Conservation (phyloP, 129 eudicot genomes). For the Erigeron canadensis region DNA sequence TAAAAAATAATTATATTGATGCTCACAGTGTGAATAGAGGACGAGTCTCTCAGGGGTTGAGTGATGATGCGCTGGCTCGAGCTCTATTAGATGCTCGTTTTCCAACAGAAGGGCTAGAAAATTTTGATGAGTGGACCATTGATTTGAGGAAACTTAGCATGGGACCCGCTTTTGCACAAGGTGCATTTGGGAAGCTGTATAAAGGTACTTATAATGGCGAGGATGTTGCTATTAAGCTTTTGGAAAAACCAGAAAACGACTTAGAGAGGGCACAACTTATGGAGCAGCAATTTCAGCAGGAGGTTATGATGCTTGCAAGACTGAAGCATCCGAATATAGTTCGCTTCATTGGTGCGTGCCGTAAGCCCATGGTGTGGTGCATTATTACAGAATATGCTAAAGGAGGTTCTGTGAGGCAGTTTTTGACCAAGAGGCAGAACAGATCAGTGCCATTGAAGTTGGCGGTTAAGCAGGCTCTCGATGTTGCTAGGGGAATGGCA, state of each 20-base stretch:
- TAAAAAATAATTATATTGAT: slow-evolving; percentile 53
- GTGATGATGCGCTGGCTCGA: slow-evolving; percentile 76
- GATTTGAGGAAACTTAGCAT: slow-evolving; percentile 73
- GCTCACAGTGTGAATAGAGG: slow-evolving; percentile 72
- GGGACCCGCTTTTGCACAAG: slow-evolving; percentile 94
- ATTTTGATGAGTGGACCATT: slow-evolving; percentile 88
- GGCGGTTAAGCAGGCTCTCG: slow-evolving; percentile 97
- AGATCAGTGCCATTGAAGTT: slow-evolving; percentile 84
- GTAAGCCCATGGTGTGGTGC: slow-evolving; percentile 99
- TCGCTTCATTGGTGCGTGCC: slow-evolving; percentile 90
- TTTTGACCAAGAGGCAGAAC: slow-evolving; percentile 70
- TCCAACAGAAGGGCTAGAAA: slow-evolving; percentile 72
- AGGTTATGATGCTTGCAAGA: slow-evolving; percentile 92
- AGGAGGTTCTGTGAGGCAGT: slow-evolving; percentile 97
- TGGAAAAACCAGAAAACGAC: slow-evolving; percentile 88
- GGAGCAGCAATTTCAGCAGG: slow-evolving; percentile 99
- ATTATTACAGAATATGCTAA: slow-evolving; percentile 94
- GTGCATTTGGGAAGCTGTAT: slow-evolving; percentile 89
- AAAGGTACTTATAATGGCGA: slow-evolving; percentile 81
- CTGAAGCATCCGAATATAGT: slow-evolving; percentile 88
- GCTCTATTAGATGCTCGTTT: slow-evolving; percentile 67
- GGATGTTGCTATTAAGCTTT: slow-evolving; percentile 85
- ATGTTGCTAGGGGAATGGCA: slow-evolving; percentile 96
- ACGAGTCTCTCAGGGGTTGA: slow-evolving; percentile 62
- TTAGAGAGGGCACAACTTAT: slow-evolving; percentile 80